Conservation (phyloP, 2,329 filamentous ascomycete genomes). For the Colletotrichum caudatum region DNA sequence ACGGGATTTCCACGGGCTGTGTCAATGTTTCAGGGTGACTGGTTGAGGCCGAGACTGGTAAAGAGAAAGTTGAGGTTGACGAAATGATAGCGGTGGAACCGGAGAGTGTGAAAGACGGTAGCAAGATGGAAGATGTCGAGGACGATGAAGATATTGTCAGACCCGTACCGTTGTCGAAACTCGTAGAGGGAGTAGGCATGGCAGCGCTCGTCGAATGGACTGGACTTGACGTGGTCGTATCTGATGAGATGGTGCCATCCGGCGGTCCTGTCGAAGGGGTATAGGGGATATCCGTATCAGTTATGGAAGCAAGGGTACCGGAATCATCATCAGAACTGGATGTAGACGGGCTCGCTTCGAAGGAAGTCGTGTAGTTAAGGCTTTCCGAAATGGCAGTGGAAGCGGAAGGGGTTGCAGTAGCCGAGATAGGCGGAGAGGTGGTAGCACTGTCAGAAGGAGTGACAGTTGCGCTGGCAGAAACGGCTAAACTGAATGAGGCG, state of each 20-base stretch:
- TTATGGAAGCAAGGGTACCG: conserved; percentile 21
- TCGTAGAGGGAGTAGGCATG: not conserved
- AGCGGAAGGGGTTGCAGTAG: not conserved
- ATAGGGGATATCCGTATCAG: not conserved
- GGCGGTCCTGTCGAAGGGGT: not conserved
- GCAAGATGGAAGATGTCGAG: not conserved
- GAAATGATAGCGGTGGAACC: not conserved
- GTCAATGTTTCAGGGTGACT: conserved; percentile 11
- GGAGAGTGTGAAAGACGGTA: conserved; percentile 18
- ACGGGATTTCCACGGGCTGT: conserved; percentile 25
- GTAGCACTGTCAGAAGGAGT: not conserved
- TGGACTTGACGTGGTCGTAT: not conserved
- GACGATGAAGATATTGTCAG: not conserved
- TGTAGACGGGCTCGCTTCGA: not conserved
- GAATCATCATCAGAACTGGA: conserved; percentile 3
- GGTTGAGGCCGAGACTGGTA: not conserved
- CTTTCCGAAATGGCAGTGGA: not conserved
- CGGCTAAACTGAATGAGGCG: not conserved
- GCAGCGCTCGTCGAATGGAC: not conserved
- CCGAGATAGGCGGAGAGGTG: not conserved
- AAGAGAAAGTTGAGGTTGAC: not conserved
- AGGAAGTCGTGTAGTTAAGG: not conserved
- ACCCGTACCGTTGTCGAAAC: not conserved
- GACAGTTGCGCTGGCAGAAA: not conserved
- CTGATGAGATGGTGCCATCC: not conserved